Base-by-base conservation (phyloP, 2,329 filamentous ascomycete genomes). In the Alternaria panax region DNA sequence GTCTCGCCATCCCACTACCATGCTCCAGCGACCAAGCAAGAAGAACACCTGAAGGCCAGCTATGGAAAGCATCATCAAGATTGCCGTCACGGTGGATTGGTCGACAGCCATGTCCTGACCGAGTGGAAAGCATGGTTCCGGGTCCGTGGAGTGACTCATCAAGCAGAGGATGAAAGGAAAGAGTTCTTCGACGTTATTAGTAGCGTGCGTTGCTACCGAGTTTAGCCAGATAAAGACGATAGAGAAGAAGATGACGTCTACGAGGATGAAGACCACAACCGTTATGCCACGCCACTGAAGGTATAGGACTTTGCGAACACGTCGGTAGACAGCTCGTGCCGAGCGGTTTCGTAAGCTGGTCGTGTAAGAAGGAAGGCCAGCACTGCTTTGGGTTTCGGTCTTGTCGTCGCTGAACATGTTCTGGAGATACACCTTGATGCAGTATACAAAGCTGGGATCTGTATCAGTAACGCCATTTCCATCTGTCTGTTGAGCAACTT, bases 231-330 rank as follows among this genome's bases (percentile, higher is more conserved):
- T 90, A 75, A 98, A 98, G 54, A 97, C 86, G 45, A 97, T 84
- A 2, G 93, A 90, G 79, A 98, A 97, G 84, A 97, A 97, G 71
- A 97, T 88, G 63, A 98, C 92, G 75, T 98, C 93, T 60, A 88
- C 86, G 58, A 97, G 86, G 68, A 98, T 96, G 75, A 97, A 90
- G 52, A 96, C 83, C 14, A 97, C 93, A 61, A 98, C 92, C 42
- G 88, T 87, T 60, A 97, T 94, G 43, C 93, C 94, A 68, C 94
- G 87, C 95, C 95, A 99, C 78, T 99, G 95, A 4, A 98, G 86
- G 75, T 91, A 88, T 36, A 99, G 86, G 18, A 98, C 93, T 67
- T 93, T 90, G 65, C 89, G 88, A 36, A 99, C 87, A 69, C 95
- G 88, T 64, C 91, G 89, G 75, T 96, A 97, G 2, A 96, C 92